A percentile compares a stretch with the other conserved stretches of the same genome.
Conservation (phyloP, 2,329 filamentous ascomycete genomes). For the Catunica adiposa region DNA sequence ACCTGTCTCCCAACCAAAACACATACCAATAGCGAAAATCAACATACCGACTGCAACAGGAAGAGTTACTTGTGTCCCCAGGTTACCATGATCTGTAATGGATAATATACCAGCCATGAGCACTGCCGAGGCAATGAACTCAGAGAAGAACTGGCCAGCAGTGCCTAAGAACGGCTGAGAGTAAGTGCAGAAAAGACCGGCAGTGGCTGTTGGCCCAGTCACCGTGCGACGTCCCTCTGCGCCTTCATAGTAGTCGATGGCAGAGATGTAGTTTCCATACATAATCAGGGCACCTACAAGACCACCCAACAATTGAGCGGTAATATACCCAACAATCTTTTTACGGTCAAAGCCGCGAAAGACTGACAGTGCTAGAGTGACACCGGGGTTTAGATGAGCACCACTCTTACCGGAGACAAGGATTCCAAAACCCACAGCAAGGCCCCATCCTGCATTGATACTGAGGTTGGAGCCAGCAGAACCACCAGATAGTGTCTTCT, state of each 20-base stretch:
- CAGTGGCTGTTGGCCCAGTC: conserved; percentile 39
- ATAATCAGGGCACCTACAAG: conserved; percentile 44
- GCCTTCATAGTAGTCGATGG: conserved; percentile 48
- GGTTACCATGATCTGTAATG: conserved; percentile 39
- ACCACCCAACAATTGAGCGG: conserved; percentile 50
- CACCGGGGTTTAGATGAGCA: conserved; percentile 53
- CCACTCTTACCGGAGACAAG: conserved; percentile 50
- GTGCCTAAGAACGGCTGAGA: conserved; percentile 42
- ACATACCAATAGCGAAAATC: conserved; percentile 56
- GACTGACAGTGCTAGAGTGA: conserved; percentile 53
- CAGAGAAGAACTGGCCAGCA: conserved; percentile 52
- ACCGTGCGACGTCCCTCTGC: conserved; percentile 45
- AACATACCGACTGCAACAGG: conserved; percentile 24
- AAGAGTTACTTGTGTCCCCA: conserved; percentile 35
- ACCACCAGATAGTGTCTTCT: conserved; percentile 41
- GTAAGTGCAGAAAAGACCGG: conserved; percentile 59
- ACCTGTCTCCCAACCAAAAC: conserved; percentile 61
- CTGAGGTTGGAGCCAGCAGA: conserved; percentile 33
- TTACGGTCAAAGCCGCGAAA: conserved; percentile 53
- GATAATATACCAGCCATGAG: conserved; percentile 59
- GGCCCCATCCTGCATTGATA: conserved; percentile 35
- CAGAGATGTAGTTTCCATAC: conserved; percentile 47
- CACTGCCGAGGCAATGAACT: conserved; percentile 50
- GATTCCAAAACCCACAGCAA: conserved; percentile 53
- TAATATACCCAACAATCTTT: conserved; percentile 49